Conservation (phyloP, 2,329 filamentous ascomycete genomes). For the Helotiales sp. region DNA sequence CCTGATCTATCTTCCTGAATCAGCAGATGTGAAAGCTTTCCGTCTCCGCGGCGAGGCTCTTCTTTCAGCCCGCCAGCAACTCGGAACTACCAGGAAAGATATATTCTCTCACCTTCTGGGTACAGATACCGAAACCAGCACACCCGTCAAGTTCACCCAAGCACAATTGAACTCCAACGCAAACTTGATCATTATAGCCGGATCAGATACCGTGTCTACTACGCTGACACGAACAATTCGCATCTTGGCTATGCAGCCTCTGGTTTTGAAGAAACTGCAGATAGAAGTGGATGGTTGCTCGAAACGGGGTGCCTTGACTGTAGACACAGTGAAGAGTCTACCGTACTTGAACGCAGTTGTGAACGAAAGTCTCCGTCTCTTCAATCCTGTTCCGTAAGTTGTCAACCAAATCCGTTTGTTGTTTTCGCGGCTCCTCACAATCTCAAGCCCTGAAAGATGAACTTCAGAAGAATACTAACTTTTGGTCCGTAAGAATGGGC, state of each 20-base stretch:
- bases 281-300: constrained; percentile 21
- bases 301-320: background rate
- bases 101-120: constrained; percentile 27
- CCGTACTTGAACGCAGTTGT: constrained; percentile 28
- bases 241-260: constrained; percentile 11
- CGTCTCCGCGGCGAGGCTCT: constrained; percentile 21
- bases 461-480: background rate
- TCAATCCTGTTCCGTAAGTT: constrained; percentile 20
- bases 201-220: constrained; percentile 21
- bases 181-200: constrained; percentile 26
- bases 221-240: constrained; percentile 16
- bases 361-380: constrained; percentile 26
- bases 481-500: background rate
- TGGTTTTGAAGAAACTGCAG: constrained; percentile 23
- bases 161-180: constrained; percentile 27
- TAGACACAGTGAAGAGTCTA: constrained; percentile 17
- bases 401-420: too few relatives aligned
- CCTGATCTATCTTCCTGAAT: constrained; percentile 20
- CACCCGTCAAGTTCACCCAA: constrained; percentile 16
- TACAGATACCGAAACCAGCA: constrained; percentile 14
- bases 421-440: too few relatives aligned
- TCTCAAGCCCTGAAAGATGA: background rate
- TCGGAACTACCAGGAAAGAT: constrained; percentile 22
- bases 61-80: constrained; percentile 21
- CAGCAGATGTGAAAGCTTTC: constrained; percentile 19